Base-by-base conservation (phyloP, 208 protist genomes). In the Trypanosoma platydactyli region DNA sequence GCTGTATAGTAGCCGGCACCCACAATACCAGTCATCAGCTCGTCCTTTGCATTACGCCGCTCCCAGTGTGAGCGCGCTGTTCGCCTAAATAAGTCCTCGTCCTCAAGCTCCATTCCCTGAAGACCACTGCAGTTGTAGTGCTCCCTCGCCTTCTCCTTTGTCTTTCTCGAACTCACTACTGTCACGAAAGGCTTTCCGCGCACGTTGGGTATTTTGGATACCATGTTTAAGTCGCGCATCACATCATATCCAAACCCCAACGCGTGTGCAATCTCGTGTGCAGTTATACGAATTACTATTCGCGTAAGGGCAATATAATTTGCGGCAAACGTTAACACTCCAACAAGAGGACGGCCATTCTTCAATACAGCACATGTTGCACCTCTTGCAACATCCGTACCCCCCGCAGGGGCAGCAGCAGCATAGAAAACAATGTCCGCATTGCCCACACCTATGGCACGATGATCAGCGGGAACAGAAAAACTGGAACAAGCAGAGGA, bases 361-460 rank as follows among this genome's bases (percentile, higher is more conserved):
- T n/a, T 11, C 52, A 57, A 20, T 25, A 22, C 20, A 5, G 38
- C 29, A 20, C 52, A 57, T 9, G 29, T 9, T 0, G 3, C 9
- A 3, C 29, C 52, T 18, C 15, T 41, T n/a, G 52, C 52, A 16
- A 33, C 52, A 6, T 5, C 30, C 0, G 15, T 22, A 41, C 11
- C 5, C 5, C 6, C 4, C 0, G 71, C 73, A 7, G 79, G 79
- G 11, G 51, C 81, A 2, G 81, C 71, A 3, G 77, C 40, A 5
- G 88, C 65, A 62, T 91, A 92, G n/a, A 94, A 5, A n/a, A 89
- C 40, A 46, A 86, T 83, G 67, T 94, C 86, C n/a, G 56, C 50
- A 54, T 72, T 57, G 16, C 22, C 45, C 18, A 92, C 68, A 20
- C 84, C 84, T 0, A 3, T 38, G 1, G 69, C 83, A 11, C 41